A percentile compares a stretch with the other conserved stretches of the same genome.
phyloP scores from a whole-genome alignment of 257 asterid species.

The Capsicum baccatum region DNA sequence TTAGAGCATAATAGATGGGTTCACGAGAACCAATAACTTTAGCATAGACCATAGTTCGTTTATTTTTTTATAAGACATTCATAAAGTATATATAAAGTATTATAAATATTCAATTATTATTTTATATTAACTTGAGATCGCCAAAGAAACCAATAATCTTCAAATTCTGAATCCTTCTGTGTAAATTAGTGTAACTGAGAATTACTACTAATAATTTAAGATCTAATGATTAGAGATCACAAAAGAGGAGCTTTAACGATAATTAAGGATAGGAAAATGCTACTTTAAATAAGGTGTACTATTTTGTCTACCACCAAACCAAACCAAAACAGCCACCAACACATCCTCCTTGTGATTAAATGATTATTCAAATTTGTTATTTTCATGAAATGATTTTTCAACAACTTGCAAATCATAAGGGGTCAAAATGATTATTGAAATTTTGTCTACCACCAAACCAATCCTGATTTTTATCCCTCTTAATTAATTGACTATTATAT shows the following conservation, averaged over 20 bases:
- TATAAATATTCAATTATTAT: neutral
- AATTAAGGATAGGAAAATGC: neutral
- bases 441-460: no score
- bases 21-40: neutral
- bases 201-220: neutral
- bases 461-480: neutral
- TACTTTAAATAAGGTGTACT: neutral
- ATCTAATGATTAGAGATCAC: neutral
- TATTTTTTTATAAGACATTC: neutral
- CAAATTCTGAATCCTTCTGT: neutral
- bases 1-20: neutral
- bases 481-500: neutral
- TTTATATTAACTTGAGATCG: neutral
- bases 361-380: conserved; percentile 9
- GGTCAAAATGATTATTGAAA: neutral
- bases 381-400: conserved; percentile 23
- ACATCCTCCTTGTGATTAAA: conserved; percentile 10
- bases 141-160: no score
- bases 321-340: neutral
- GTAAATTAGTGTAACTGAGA: neutral
- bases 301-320: conserved; percentile 22
- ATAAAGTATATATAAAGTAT: neutral
- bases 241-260: neutral
- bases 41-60: neutral
- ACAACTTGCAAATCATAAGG: conserved; percentile 4